Conservation (phyloP, 1,284 basidiomycete genomes). For the Ceratorhiza oryzae-sativae region DNA sequence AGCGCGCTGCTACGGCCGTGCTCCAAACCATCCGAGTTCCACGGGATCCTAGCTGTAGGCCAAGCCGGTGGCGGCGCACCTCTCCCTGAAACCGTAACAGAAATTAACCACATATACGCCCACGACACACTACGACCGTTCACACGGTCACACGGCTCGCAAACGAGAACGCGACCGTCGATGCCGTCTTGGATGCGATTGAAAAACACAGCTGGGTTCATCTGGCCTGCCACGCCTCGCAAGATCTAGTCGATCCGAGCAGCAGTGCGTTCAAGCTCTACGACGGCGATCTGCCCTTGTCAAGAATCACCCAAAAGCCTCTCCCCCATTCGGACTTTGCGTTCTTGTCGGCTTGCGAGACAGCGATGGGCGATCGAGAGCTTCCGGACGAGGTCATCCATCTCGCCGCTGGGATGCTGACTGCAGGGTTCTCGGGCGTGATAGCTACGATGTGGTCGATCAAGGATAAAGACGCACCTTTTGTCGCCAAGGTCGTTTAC, state of each 20-base stretch:
- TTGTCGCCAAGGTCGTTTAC: background rate
- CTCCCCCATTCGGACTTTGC: too few relatives aligned
- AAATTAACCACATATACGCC: background rate
- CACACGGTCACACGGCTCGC: background rate
- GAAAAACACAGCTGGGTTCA: too few relatives aligned
- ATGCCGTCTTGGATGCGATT: too few relatives aligned
- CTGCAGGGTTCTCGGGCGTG: background rate
- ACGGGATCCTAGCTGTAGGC: background rate
- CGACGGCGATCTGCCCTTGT: too few relatives aligned
- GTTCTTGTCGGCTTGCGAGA: too few relatives aligned
- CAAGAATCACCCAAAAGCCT: too few relatives aligned
- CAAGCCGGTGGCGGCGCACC: background rate
- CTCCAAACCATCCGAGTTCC: background rate
- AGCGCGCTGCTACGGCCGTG: too few relatives aligned
- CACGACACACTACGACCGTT: background rate
- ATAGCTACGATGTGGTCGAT: slow-evolving; percentile 1
- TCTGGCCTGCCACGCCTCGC: too few relatives aligned
- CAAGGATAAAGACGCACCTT: background rate
- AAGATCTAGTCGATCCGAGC: too few relatives aligned
- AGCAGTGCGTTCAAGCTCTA: too few relatives aligned
- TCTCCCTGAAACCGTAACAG: background rate
- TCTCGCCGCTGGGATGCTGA: background rate
- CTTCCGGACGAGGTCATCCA: background rate
- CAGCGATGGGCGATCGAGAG: too few relatives aligned
- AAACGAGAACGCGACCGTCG: background rate